Base-by-base conservation (phyloP, 768 basidiomycete species). In the Suillus luteus region DNA sequence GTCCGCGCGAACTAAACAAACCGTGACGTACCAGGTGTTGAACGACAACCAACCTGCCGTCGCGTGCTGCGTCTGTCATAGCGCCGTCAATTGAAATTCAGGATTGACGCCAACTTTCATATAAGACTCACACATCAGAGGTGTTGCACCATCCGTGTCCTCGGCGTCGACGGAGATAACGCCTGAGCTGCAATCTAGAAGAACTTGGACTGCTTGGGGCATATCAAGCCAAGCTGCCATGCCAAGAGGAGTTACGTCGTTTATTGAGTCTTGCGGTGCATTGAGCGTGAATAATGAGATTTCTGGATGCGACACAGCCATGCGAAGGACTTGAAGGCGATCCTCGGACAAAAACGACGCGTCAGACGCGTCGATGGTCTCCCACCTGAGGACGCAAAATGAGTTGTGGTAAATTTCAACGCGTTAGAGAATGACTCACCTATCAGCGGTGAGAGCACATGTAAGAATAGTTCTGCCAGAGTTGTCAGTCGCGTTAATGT, bases 211-310 rank as follows among this genome's bases (percentile, higher is more conserved):
- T 31, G 79, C 81, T 17, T 83, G 75, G 12, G 84, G 83, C 73
- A 84, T 77, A 68, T 91, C 87, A 22, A 92, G 80, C 90, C 90
- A 93, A 1, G 91, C 86, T 8, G 91, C 89, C 80, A 91, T 86
- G 5, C 89, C 87, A 17, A 93, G 82, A 12, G 91, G 90, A 1
- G 90, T 89, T 9, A 91, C 89, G 40, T 90, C 90, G 60, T 85
- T 86, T 79, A 89, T 85, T 2, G 85, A 83, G 64, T 79, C 78
- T 60, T 89, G 88, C 0, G 91, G 87, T n/a, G 87, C 85, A 72
- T 93, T 93, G 48, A 93, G 77, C 19, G 89, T 87, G 71, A 83
- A 83, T 15, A 93, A 78, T 11, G 89, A 87, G 14, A 88, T 82
- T 55, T 86, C 80, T 2, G 83, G 81, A 62, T 86, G 86, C 10